A percentile compares a stretch with the other conserved stretches of the same genome.
Evolutionary conservation across 2,329 filamentous ascomycete genomes (phyloP).

Genomic region (Colletotrichum noveboracense): DNA sequence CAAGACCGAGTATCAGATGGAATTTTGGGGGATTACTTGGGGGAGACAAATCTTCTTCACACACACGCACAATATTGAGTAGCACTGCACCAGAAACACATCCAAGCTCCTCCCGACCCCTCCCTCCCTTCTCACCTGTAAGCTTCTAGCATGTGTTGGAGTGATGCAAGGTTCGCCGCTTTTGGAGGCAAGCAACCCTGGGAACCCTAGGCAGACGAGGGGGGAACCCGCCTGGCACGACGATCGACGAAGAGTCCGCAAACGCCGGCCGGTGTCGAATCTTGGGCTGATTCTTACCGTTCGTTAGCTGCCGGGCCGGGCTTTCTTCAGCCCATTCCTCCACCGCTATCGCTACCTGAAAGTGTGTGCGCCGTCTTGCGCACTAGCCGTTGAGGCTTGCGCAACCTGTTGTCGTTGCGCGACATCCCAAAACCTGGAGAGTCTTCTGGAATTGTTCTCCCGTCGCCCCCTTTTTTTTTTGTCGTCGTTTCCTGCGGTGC

Average conservation of each 20-base stretch:
- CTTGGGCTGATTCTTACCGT: background rate
- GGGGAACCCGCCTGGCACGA: background rate
- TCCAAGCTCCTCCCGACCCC: background rate
- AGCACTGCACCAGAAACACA: background rate
- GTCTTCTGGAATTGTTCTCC: conserved; percentile 16
- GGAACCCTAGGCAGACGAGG: background rate
- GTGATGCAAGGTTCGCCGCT: conserved; percentile 8
- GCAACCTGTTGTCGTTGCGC: background rate
- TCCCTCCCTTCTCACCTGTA: background rate
- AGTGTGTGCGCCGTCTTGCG: background rate
- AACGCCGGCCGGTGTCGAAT: conserved; percentile 9
- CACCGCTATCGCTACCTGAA: background rate
- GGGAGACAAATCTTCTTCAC: background rate
- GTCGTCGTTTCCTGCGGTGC: background rate
- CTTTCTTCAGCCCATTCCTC: background rate
- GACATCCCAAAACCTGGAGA: background rate
- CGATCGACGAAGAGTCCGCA: conserved; percentile 11
- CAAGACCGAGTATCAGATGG: background rate
- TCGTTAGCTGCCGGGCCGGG: background rate
- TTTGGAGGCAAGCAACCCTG: background rate
- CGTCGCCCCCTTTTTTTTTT: background rate
- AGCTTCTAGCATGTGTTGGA: background rate
- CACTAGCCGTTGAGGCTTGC: background rate
- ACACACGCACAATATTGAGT: background rate
- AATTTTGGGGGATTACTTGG: background rate